Base-by-base conservation (phyloP, 768 basidiomycete genomes). In the Gymnopilus dilepis region DNA sequence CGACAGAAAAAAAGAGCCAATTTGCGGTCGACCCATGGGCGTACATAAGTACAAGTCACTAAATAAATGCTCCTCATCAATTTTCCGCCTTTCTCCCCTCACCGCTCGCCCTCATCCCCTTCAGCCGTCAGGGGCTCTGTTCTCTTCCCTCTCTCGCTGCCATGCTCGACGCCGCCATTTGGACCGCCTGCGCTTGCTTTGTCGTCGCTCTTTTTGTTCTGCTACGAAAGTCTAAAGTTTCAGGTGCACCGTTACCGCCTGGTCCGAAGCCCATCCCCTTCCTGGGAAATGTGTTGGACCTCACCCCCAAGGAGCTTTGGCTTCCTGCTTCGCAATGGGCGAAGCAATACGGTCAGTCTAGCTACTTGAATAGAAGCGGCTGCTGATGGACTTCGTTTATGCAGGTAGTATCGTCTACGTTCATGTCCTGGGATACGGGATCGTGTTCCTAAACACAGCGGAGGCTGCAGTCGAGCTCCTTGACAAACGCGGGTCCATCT, bases 401-500 rank as follows among this genome's bases (percentile, higher is more conserved):
- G 48, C 59, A 88, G 90, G 91, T 50, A 84, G 82, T 48, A 75
- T 91, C 66, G 84, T 86, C 0, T 86, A 89, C 67, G 72, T 91
- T 34, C 86, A 87, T 65, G 73, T 90, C 22, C 78, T 89, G 48
- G 88, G 89, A 0, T 84, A 90, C 61, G 82, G 84, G 1, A 81
- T 93, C 33, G 77, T 92, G 30, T 88, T 92, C 73, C 67, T 92
- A 54, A 89, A 86, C 73, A 83, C 82, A 33, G 79, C 81, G 6
- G 81, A 88, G 37, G 86, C 80, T 0, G 83, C 81, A 0, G 76
- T 78, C 38, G 90, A 91, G 34, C 73, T 94, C 58, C 75, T 94
- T 64, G 90, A 92, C 58, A 88, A 84, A 68, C 82, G 85, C 30
- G 88, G 90, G 6, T 76, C 82, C 8, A 86, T 91, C 28, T 92